Evolutionary conservation across 176 grass and related monocot species (phyloP), one percentile per base, ranked within the genome.

Genomic region (Hordeum marinum): DNA sequence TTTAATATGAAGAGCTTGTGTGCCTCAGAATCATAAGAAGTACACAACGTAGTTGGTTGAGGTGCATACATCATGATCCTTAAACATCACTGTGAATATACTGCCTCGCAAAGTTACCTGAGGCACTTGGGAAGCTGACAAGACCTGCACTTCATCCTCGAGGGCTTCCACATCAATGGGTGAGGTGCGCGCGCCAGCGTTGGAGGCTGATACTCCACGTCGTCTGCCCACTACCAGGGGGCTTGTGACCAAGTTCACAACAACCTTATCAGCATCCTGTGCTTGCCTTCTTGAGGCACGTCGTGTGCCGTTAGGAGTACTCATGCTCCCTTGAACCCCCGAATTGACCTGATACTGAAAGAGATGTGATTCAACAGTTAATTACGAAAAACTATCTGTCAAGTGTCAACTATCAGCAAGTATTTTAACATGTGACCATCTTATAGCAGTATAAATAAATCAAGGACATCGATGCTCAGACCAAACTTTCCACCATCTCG

Each of bases 131-230:
- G 89, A 87, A 50, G 89, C 66, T 4, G 80, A 83, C 29, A 87
- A 17, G 65, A 50, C 58, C 46, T 87, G 84, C 37, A 87, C 89
- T 79, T 90, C 89, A 79, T 90, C 89, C 2, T 87, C 89, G 0
- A 87, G 63, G 54, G 89, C 80, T 60, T 87, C 84, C 80, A 90
- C 84, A 25, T 90, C 84, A 37, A 90, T 90, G n/a, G 89, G 89
- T 18, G 84, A 79, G 35, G 68, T 45, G 23, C 35, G 74, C 3
- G 66, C 88, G 1, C 88, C 88, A 67, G 46, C 2, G 0, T 17
- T 52, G 46, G 60, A 67, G 43, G 45, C 6, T 9, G 72, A 32
- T 34, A 23, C 54, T 5, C 24, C 72, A 8, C 7, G 64, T 14
- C 3, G 32, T 34, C 57, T 90, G 25, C 40, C 63, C 18, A 11